Conservation (phyloP, 345 rosid species). For the Limnanthes douglasii region DNA sequence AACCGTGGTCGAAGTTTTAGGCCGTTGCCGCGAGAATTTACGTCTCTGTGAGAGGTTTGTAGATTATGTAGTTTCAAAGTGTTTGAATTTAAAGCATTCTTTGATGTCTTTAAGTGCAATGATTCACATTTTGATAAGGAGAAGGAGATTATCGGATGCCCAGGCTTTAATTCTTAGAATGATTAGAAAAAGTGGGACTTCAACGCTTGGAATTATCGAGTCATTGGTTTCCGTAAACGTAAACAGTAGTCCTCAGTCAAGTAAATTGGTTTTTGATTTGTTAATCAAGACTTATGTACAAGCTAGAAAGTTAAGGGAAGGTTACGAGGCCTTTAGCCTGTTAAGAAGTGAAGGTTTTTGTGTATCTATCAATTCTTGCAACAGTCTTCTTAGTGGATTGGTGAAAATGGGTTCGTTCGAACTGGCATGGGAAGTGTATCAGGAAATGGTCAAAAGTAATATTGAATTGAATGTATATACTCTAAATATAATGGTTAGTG, state of each 20-base stretch:
- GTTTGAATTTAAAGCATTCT: slow-evolving; percentile 39
- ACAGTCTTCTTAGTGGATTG: slow-evolving; percentile 54
- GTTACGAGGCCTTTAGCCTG: slow-evolving; percentile 22
- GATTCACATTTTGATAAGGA: slow-evolving; percentile 35
- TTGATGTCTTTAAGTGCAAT: slow-evolving; percentile 46
- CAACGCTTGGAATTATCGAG: slow-evolving; percentile 35
- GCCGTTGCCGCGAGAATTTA: slow-evolving; percentile 34
- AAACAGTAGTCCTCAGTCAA: slow-evolving; percentile 18
- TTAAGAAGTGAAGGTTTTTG: slow-evolving; percentile 21
- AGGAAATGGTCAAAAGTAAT: slow-evolving; percentile 17
- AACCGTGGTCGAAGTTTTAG: slow-evolving; percentile 35
- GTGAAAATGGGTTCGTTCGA: slow-evolving; percentile 56
- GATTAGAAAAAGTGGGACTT: slow-evolving; percentile 65
- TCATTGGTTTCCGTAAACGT: slow-evolving; percentile 24
- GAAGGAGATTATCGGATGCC: slow-evolving; percentile 56
- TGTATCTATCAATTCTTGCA: slow-evolving; percentile 47
- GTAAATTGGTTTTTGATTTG: slow-evolving; percentile 47
- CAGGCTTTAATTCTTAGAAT: slow-evolving; percentile 61
- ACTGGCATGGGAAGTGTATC: slow-evolving; percentile 43
- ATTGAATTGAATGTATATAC: slow-evolving; percentile 27
- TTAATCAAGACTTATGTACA: slow-evolving; percentile 59
- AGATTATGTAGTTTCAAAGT: slow-evolving; percentile 14
- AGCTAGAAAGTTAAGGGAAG: slow-evolving; percentile 71
- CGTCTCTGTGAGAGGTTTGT: slow-evolving; percentile 29
- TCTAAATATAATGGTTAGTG: slow-evolving; percentile 75